phyloP scores from a whole-genome alignment of 371 early-diverging fungal species.

The Mortierella sp. region DNA sequence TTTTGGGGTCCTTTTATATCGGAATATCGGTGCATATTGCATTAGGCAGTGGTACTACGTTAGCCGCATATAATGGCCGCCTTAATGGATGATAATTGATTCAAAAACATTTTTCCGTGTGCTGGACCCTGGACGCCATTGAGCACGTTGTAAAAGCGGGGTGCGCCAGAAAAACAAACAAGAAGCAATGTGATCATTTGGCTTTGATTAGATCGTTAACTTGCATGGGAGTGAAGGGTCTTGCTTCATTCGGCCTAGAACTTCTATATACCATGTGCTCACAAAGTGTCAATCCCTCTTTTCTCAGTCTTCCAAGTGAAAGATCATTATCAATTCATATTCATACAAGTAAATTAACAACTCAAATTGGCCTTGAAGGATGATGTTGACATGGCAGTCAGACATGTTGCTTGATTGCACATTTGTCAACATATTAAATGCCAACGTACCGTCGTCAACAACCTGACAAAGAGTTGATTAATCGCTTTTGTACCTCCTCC shows the following conservation, averaged over 20 bases:
- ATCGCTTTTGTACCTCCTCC: neutral
- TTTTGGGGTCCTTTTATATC: neutral
- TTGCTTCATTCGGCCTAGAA: neutral
- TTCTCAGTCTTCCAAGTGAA: neutral
- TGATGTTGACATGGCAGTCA: no score
- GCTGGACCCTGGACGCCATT: neutral
- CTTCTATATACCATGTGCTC: neutral
- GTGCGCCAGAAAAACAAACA: neutral
- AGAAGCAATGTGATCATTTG: conserved; percentile 1
- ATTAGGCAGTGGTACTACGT: no score
- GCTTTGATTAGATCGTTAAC: conserved; percentile 6
- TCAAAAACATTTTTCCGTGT: neutral
- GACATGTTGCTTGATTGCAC: no score
- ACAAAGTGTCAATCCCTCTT: neutral
- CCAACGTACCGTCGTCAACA: neutral
- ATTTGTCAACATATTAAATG: neutral
- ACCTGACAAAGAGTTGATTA: neutral
- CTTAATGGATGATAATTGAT: no score
- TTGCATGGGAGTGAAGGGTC: neutral
- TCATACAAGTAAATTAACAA: no score
- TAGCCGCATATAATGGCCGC: no score
- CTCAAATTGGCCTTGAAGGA: no score
- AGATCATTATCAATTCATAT: neutral
- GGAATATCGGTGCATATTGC: neutral
- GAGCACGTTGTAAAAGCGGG: neutral